These are phyloP conservation scores for Diaporthe vexans DNA, from an alignment of 2,329 filamentous ascomycete genomes.

Conservation along the genomic window DNA sequence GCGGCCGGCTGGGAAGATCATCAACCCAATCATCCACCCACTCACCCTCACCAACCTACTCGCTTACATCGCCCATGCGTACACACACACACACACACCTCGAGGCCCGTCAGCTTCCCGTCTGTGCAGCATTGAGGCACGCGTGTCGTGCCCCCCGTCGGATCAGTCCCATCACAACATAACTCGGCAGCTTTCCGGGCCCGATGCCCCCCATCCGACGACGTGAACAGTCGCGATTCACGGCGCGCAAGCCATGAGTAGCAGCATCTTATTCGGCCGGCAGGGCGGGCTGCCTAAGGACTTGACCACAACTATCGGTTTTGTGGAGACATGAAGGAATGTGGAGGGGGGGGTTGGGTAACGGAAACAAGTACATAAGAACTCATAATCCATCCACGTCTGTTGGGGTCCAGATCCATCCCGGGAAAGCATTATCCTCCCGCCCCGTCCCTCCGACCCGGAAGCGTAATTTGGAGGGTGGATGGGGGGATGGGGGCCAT, in stretches of 20 bases:
- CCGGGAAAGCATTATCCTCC: too few species aligned
- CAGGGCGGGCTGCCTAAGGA: neutral
- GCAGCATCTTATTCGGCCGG: neutral
- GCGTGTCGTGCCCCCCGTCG: neutral
- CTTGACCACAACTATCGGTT: too few species aligned
- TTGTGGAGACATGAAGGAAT: too few species aligned
- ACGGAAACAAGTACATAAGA: too few species aligned
- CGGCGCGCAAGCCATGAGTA: neutral
- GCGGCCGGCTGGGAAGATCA: neutral
- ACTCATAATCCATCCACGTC: too few species aligned
- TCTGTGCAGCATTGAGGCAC: constrained; percentile 12
- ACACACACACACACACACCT: neutral
- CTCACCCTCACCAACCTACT: neutral
- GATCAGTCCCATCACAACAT: too few species aligned
- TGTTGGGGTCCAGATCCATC: too few species aligned
- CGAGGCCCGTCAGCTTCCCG: neutral
- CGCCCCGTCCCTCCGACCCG: too few species aligned
- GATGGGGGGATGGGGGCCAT: neutral
- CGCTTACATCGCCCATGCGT: neutral
- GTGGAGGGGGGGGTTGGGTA: too few species aligned
- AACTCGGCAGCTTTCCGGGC: neutral
- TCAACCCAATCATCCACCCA: neutral
- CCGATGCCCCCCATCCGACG: neutral
- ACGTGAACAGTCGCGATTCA: neutral
- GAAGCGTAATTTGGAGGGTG: neutral